Percentiles rank a stretch among this genome's conserved stretches.
Evolutionary conservation across 345 rosid genomes (phyloP).

Genomic region (Toxicodendron radicans): DNA sequence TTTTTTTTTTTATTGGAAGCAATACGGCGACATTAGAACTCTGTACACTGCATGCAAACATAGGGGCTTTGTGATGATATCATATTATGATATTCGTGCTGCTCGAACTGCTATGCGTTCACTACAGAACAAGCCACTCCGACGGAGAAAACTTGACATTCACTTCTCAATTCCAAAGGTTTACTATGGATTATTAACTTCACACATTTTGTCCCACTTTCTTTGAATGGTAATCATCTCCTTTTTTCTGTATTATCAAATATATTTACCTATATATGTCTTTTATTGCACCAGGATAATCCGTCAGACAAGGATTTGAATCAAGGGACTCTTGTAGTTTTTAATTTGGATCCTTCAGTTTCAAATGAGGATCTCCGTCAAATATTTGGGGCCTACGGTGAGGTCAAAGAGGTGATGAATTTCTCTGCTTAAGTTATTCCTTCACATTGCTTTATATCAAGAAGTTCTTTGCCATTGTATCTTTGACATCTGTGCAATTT

Average conservation of each 20-base stretch:
- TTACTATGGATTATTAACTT: not conserved
- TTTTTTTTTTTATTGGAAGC: conserved; percentile 38
- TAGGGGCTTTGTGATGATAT: conserved; percentile 81
- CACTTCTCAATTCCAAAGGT: conserved; percentile 90
- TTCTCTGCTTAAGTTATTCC: not conserved
- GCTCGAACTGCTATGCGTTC: conserved; percentile 81
- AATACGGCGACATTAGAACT: conserved; percentile 72
- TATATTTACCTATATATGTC: conserved; percentile 8
- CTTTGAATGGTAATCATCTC: not conserved
- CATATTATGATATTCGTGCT: conserved; percentile 77
- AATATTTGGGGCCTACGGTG: conserved; percentile 70
- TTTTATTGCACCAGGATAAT: conserved; percentile 47
- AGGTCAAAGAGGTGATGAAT: conserved; percentile 71
- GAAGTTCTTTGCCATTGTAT: conserved; percentile 13
- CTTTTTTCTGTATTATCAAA: not conserved
- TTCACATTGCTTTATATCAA: not conserved
- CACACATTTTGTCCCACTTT: not conserved
- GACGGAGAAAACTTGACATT: conserved; percentile 76
- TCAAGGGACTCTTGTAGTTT: conserved; percentile 79
- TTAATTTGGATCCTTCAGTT: conserved; percentile 79
- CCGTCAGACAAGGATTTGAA: conserved; percentile 81
- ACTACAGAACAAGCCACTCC: conserved; percentile 61
- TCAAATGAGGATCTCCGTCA: conserved; percentile 68
- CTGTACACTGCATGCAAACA: conserved; percentile 80
- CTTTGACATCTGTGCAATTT: conserved; percentile 30